Evolutionary conservation across 441 rosid genomes (phyloP).

Genomic region (Pelargonium australe): DNA sequence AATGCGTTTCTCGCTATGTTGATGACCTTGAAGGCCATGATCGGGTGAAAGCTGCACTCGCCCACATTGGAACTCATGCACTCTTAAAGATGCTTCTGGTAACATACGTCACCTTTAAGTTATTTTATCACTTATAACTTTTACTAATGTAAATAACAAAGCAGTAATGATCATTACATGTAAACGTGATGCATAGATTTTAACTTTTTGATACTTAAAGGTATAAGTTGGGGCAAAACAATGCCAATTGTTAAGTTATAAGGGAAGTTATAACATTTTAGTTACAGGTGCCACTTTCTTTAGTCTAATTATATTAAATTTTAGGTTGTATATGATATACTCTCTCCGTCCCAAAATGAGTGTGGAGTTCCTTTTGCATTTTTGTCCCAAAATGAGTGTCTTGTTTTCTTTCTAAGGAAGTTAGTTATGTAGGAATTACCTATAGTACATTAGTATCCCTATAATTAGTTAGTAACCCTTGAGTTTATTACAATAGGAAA

Average conservation of each 20-base stretch:
- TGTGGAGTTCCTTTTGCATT: neutral
- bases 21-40: slow-evolving; percentile 65
- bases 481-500: too few relatives aligned
- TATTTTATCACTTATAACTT: neutral
- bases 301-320: too few relatives aligned
- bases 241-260: too few relatives aligned
- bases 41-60: slow-evolving; percentile 73
- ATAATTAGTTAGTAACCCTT: too few relatives aligned
- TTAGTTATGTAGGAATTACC: too few relatives aligned
- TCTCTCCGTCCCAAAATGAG: too few relatives aligned
- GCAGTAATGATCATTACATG: neutral
- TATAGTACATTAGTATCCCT: too few relatives aligned
- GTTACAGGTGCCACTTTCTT: too few relatives aligned
- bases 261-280: too few relatives aligned
- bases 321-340: neutral
- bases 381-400: neutral
- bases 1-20: slow-evolving; percentile 73
- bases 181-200: neutral
- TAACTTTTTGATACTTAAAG: neutral
- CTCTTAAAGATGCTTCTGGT: slow-evolving; percentile 94
- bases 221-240: too few relatives aligned
- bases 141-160: neutral
- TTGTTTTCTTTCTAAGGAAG: too few relatives aligned
- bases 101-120: neutral
- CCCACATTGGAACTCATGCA: slow-evolving; percentile 98